A percentile compares a stretch with the other conserved stretches of the same genome.
Conservation (phyloP, 768 basidiomycete genomes). For the Pleurotus giganteus region DNA sequence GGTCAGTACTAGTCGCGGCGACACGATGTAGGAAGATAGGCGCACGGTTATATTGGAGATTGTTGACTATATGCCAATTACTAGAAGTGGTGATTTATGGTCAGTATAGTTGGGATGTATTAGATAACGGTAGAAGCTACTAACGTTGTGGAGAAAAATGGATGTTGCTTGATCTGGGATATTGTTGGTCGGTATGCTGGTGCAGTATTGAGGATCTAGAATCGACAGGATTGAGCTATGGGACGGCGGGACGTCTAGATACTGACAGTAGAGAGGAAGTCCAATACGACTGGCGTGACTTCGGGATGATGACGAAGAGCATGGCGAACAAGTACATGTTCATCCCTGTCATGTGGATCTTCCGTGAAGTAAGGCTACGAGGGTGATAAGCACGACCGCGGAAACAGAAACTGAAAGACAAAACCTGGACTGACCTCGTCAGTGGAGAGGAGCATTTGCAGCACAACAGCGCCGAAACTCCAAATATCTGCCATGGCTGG, state of each 20-base stretch:
- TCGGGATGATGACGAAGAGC: neutral
- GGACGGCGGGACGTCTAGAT: neutral
- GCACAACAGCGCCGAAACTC: conserved; percentile 11
- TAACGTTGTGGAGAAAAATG: neutral
- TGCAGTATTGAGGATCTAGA: conserved; percentile 1
- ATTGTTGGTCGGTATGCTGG: neutral
- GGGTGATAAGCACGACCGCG: neutral
- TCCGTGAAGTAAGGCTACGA: neutral
- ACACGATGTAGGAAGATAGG: neutral
- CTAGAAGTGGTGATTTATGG: neutral
- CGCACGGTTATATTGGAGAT: neutral
- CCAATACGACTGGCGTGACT: neutral
- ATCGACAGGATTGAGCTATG: neutral
- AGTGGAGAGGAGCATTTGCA: conserved; percentile 14
- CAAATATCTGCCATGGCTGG: conserved; percentile 12
- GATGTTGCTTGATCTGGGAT: neutral
- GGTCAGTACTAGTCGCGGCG: neutral
- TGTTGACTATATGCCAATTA: neutral
- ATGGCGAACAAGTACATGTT: neutral
- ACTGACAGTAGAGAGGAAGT: neutral
- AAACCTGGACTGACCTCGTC: neutral
- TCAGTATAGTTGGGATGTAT: neutral
- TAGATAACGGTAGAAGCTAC: neutral
- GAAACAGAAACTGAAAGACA: neutral
- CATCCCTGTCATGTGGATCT: neutral